Conservation (phyloP, 176 grass and related monocot genomes). For the Echinochloa phyllopogon region DNA sequence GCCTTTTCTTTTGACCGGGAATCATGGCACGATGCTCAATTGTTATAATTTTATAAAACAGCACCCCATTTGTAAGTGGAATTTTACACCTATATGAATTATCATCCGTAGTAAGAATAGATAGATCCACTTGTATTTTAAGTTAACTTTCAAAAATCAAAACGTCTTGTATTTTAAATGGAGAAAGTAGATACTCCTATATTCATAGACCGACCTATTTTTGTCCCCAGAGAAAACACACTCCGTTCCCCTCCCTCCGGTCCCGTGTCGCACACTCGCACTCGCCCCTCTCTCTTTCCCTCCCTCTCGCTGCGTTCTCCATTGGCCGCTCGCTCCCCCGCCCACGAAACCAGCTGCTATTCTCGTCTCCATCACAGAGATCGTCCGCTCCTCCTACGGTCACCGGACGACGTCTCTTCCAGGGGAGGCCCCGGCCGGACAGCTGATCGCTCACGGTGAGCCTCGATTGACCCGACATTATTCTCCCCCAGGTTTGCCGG, state of each 20-base stretch:
- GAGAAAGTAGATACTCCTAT: no score
- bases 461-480: background rate
- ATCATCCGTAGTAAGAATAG: no score
- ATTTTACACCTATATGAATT: no score
- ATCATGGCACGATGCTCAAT: no score
- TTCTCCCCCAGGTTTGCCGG: background rate
- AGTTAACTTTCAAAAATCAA: no score
- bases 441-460: background rate
- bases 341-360: conserved; percentile 8
- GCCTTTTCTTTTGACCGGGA: no score
- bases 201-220: background rate
- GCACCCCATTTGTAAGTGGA: no score
- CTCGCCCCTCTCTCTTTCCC: no score
- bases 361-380: conserved; percentile 15
- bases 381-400: background rate
- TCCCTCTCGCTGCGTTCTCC: background rate
- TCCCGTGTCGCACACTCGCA: background rate
- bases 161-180: no score
- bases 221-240: background rate
- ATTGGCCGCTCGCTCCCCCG: background rate
- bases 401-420: background rate
- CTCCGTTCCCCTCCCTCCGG: background rate
- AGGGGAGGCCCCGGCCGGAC: no score
- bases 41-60: no score
- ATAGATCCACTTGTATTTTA: no score